phyloP scores from a whole-genome alignment of 371 early-diverging fungal species.

The Mortierella sp. region DNA sequence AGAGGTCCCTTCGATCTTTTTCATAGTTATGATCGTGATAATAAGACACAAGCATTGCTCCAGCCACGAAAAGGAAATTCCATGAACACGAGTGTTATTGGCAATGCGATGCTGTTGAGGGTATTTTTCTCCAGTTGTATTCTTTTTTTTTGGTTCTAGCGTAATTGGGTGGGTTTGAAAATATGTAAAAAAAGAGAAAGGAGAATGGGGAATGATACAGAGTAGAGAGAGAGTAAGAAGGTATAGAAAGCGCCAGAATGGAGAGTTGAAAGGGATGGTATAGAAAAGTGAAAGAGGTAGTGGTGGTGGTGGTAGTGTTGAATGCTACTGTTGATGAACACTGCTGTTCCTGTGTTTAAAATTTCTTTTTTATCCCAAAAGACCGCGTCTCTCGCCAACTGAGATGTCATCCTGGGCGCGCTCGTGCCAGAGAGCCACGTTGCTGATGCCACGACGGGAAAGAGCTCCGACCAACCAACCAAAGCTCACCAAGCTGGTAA shows the following conservation, averaged over 20 bases:
- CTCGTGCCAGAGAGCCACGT: conserved; percentile 32
- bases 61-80: too few relatives aligned
- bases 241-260: background rate
- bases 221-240: background rate
- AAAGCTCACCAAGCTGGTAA: conserved; percentile 37
- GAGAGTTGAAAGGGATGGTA: background rate
- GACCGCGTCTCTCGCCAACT: conserved; percentile 37
- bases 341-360: too few relatives aligned
- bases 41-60: background rate
- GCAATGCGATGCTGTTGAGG: too few relatives aligned
- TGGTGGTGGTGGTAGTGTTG: background rate
- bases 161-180: background rate
- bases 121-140: background rate
- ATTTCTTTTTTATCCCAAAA: conserved; percentile 34
- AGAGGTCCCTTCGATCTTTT: background rate
- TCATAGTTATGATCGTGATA: background rate
- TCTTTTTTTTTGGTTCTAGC: conserved; percentile 9
- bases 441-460: conserved; percentile 34
- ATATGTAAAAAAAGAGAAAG: conserved; percentile 7
- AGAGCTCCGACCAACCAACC: conserved; percentile 52
- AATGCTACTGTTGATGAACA: background rate
- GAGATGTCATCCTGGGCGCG: conserved; percentile 31
- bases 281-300: background rate
- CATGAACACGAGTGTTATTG: too few relatives aligned
- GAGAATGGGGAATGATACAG: background rate